A percentile compares a stretch with the other conserved stretches of the same genome.
phyloP scores from a whole-genome alignment of 2,329 filamentous ascomycete species.

The Talaromyces islandicus region DNA sequence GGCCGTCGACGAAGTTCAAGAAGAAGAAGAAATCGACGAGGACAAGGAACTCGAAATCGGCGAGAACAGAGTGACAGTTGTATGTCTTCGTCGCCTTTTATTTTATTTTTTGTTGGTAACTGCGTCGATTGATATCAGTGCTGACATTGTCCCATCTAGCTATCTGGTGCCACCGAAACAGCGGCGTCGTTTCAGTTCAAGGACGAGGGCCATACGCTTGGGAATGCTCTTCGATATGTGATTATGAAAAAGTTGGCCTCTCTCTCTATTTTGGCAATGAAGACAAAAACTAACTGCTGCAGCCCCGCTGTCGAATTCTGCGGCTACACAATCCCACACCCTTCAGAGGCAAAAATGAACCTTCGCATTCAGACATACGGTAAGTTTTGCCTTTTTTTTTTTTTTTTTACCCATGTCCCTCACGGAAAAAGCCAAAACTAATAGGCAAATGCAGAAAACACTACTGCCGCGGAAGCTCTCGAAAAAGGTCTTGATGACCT shows the following conservation, averaged over 20 bases:
- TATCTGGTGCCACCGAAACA: slow-evolving; percentile 75
- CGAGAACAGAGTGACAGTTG: slow-evolving; percentile 57
- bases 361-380: slow-evolving; percentile 95
- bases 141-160: slow-evolving; percentile 43
- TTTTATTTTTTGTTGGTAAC: too few species aligned
- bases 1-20: slow-evolving; percentile 22
- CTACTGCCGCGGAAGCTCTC: slow-evolving; percentile 74
- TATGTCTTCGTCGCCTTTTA: slow-evolving; percentile 28
- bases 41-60: slow-evolving; percentile 32
- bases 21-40: slow-evolving; percentile 44
- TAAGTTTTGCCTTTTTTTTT: slow-evolving; percentile 35
- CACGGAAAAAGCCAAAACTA: not conserved
- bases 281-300: slow-evolving; percentile 1
- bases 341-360: slow-evolving; percentile 94
- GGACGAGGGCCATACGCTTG: slow-evolving; percentile 89
- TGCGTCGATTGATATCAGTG: not conserved
- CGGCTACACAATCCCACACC: slow-evolving; percentile 95
- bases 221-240: slow-evolving; percentile 87
- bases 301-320: slow-evolving; percentile 97
- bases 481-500: slow-evolving; percentile 86
- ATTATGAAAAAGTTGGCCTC: slow-evolving; percentile 92
- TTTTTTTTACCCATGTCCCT: not conserved
- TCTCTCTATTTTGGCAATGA: not conserved
- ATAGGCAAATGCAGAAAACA: slow-evolving; percentile 50
- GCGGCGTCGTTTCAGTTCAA: slow-evolving; percentile 94